phyloP scores from a whole-genome alignment of 371 early-diverging fungal genomes.

The Cokeromyces recurvatus region DNA sequence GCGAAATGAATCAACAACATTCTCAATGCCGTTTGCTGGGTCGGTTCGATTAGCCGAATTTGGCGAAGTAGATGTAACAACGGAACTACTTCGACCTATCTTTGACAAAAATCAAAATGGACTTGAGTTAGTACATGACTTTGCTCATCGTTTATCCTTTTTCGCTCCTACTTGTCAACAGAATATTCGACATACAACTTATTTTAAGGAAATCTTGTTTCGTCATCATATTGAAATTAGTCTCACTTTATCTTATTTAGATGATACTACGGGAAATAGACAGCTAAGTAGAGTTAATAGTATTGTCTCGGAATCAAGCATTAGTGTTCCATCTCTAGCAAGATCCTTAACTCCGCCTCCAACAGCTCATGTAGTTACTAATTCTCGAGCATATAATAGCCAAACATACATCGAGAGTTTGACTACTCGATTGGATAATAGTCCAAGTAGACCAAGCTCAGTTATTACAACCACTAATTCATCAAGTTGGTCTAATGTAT shows the following conservation, averaged over 20 bases:
- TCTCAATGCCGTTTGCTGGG: constrained; percentile 25
- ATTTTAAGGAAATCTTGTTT: constrained; percentile 30
- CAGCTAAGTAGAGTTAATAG: constrained; percentile 5
- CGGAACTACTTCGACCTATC: constrained; percentile 17
- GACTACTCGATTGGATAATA: background rate
- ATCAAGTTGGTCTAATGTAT: constrained; percentile 17
- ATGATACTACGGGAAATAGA: constrained; percentile 16
- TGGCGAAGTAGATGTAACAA: constrained; percentile 16
- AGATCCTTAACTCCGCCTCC: constrained; percentile 13
- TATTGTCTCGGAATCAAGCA: constrained; percentile 1
- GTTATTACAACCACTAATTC: constrained; percentile 1
- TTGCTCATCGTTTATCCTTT: constrained; percentile 37
- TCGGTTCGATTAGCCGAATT: constrained; percentile 22
- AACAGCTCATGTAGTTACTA: constrained; percentile 6
- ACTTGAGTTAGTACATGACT: constrained; percentile 25
- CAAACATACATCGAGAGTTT: too few relatives aligned
- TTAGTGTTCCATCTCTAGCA: background rate
- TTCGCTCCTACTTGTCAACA: constrained; percentile 35
- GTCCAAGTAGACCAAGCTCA: background rate
- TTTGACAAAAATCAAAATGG: constrained; percentile 23
- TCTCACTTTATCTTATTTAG: constrained; percentile 26
- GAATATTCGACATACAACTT: constrained; percentile 32
- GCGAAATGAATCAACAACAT: constrained; percentile 18
- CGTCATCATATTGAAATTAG: constrained; percentile 28
- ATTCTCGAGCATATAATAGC: background rate